Evolutionary conservation across 2,329 filamentous ascomycete genomes (phyloP).

Genomic region (Hymenoscyphus infarciens): DNA sequence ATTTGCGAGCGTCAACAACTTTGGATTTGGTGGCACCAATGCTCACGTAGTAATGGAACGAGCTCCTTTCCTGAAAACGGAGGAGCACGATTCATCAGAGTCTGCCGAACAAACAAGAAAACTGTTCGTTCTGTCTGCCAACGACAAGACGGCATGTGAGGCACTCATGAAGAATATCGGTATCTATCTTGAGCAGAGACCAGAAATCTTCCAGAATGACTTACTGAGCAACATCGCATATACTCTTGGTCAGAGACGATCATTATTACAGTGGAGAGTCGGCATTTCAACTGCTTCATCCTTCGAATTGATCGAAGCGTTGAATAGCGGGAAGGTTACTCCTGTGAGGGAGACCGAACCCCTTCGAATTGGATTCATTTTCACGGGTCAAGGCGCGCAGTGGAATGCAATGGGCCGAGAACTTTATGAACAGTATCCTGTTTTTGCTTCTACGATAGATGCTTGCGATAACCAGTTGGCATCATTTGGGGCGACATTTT

Average conservation of each 20-base stretch:
- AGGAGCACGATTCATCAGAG: constrained; percentile 21
- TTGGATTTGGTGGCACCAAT: constrained; percentile 39
- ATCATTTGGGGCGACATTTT: constrained; percentile 24
- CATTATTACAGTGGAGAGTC: constrained; percentile 30
- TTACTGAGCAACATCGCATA: constrained; percentile 33
- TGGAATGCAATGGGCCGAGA: constrained; percentile 30
- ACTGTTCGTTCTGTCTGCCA: constrained; percentile 29
- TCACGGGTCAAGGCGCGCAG: constrained; percentile 33
- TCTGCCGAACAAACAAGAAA: constrained; percentile 32
- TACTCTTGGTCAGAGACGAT: constrained; percentile 31
- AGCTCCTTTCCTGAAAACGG: constrained; percentile 30
- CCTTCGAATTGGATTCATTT: constrained; percentile 26
- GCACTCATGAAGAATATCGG: constrained; percentile 31
- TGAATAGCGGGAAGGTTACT: constrained; percentile 35
- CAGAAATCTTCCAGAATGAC: constrained; percentile 32
- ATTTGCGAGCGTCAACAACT: constrained; percentile 42
- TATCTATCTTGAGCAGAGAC: constrained; percentile 31
- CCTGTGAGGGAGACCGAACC: constrained; percentile 26
- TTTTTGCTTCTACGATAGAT: constrained; percentile 25
- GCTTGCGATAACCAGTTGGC: constrained; percentile 36
- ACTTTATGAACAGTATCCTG: constrained; percentile 25
- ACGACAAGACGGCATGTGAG: constrained; percentile 29
- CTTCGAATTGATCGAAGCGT: constrained; percentile 29
- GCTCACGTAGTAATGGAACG: constrained; percentile 39
- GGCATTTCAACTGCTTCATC: constrained; percentile 27